These are phyloP conservation scores for Coniophora puteana DNA, from an alignment of 1,284 basidiomycete species.

Conservation along the genomic window DNA sequence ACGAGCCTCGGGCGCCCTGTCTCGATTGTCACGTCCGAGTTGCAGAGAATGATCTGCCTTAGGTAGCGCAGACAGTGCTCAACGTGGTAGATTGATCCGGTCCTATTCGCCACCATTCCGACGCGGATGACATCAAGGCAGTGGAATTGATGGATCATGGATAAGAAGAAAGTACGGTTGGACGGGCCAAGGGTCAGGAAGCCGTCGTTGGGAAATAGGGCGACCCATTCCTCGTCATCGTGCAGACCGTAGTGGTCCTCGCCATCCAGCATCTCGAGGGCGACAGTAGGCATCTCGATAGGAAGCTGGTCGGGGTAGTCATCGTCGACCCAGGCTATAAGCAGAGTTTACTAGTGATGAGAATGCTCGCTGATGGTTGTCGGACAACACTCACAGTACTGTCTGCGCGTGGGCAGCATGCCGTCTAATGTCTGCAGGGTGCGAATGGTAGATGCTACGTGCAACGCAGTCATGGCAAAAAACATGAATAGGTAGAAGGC, in stretches of 20 bases:
- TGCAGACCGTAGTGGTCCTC: constrained; percentile 23
- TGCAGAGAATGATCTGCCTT: constrained; percentile 34
- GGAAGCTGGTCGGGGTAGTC: constrained; percentile 28
- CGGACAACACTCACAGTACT: too few relatives aligned
- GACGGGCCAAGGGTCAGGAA: constrained; percentile 30
- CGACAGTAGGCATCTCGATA: constrained; percentile 22
- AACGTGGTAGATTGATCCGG: constrained; percentile 28
- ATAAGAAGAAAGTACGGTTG: constrained; percentile 27
- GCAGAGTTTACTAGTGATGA: too few relatives aligned
- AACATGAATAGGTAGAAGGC: too few relatives aligned
- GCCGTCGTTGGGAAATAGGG: constrained; percentile 33
- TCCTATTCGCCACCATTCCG: constrained; percentile 25
- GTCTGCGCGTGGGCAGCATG: too few relatives aligned
- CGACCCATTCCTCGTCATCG: constrained; percentile 34
- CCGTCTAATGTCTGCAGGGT: too few relatives aligned
- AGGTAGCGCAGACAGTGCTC: constrained; percentile 39
- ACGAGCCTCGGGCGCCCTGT: constrained; percentile 23
- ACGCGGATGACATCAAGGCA: constrained; percentile 31
- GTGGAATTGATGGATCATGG: constrained; percentile 33
- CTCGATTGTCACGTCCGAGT: constrained; percentile 38
- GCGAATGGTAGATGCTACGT: too few relatives aligned
- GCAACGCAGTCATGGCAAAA: too few relatives aligned
- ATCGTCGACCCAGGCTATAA: too few relatives aligned
- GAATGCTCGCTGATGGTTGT: too few relatives aligned
- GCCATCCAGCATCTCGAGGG: constrained; percentile 18